Conservation (phyloP, 2,329 filamentous ascomycete genomes). For the Triangularia verruculosa region DNA sequence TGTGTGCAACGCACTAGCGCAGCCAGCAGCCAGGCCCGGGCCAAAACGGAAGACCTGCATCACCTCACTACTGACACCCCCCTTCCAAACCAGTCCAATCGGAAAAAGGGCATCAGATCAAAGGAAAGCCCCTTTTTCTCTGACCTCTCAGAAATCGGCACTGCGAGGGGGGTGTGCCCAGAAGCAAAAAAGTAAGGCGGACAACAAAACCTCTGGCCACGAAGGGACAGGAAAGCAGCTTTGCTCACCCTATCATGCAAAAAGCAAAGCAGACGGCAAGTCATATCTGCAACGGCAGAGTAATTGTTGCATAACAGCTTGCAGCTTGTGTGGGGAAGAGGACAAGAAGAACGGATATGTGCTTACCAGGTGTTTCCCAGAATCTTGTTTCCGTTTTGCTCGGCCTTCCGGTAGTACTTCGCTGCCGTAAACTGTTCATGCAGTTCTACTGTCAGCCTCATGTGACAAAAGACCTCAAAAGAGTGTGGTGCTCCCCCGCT, state of each 20-base stretch:
- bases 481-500: neutral
- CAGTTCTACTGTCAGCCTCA: conserved; percentile 45
- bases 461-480: conserved; percentile 34
- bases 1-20: neutral
- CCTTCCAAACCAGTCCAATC: neutral
- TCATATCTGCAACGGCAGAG: neutral
- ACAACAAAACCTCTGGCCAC: neutral
- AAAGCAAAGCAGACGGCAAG: neutral
- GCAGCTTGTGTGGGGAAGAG: neutral
- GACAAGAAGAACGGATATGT: conserved; percentile 22
- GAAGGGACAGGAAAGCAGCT: conserved; percentile 6
- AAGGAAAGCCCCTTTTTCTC: neutral
- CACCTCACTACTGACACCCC: neutral
- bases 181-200: conserved; percentile 22
- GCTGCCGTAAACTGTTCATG: conserved; percentile 67
- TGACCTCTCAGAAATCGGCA: neutral
- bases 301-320: neutral
- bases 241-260: neutral
- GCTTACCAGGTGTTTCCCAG: conserved; percentile 92
- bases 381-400: conserved; percentile 83
- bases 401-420: conserved; percentile 87
- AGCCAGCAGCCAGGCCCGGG: neutral
- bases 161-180: neutral
- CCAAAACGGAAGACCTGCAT: conserved; percentile 10
- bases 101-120: neutral